Evolutionary conservation across 2,329 filamentous ascomycete genomes (phyloP).

Genomic region (Botrytis hyacinthi): DNA sequence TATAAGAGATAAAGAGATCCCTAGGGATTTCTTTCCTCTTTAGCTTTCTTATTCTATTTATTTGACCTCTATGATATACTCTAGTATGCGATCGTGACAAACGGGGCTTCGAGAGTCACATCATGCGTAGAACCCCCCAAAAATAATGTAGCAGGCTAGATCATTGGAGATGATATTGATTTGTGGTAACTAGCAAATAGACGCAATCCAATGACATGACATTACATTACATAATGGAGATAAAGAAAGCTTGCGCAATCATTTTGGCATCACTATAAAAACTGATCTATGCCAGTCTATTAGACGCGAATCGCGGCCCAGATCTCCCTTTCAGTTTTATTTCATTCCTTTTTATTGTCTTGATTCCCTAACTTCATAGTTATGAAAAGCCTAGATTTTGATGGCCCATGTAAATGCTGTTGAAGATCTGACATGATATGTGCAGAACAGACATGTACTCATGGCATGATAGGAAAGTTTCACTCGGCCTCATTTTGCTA

Average conservation of each 20-base stretch:
- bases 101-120: neutral
- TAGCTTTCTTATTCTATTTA: no score
- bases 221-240: neutral
- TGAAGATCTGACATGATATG: fast-evolving
- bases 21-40: no score
- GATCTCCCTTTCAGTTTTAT: neutral
- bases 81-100: no score
- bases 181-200: neutral
- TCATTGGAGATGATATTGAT: neutral
- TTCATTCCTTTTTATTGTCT: neutral
- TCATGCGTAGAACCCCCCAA: neutral
- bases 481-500: neutral
- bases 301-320: neutral
- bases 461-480: neutral
- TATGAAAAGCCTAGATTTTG: neutral
- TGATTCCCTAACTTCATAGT: fast-evolving
- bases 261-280: neutral
- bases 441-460: neutral
- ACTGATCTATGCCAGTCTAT: neutral
- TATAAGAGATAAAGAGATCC: no score
- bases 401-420: fast-evolving
- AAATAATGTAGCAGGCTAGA: neutral
- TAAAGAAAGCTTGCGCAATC: neutral
- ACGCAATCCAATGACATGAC: neutral
- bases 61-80: no score